These are phyloP conservation scores for Ophiostoma sp. DNA, from an alignment of 2,329 filamentous ascomycete genomes.

Conservation along the genomic window DNA sequence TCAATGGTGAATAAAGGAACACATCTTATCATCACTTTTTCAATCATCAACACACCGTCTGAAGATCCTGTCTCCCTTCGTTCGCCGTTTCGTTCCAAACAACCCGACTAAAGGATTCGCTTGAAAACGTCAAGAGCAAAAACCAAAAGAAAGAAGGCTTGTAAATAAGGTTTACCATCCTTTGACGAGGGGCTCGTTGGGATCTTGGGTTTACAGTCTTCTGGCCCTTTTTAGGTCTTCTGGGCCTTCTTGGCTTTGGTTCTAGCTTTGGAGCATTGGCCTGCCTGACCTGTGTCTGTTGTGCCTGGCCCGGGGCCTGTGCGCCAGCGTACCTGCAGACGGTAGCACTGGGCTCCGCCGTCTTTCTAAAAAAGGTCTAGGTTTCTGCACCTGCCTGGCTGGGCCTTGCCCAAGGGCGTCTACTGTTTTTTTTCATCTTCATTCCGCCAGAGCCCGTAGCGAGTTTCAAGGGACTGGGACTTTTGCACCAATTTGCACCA, in stretches of 20 bases:
- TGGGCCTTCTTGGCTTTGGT: not conserved
- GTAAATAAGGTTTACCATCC: not conserved
- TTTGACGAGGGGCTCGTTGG: not conserved
- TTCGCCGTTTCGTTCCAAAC: not conserved
- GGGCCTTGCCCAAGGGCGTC: conserved; percentile 37
- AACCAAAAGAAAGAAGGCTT: not conserved
- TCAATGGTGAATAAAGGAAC: not conserved
- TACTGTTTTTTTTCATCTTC: conserved; percentile 45
- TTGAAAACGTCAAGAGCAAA: not conserved
- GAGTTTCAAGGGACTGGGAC: conserved; percentile 52
- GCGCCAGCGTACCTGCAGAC: not conserved
- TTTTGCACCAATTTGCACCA: not conserved
- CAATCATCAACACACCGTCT: not conserved
- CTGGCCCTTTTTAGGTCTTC: not conserved
- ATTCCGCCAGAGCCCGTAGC: conserved; percentile 50
- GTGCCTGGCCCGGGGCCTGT: not conserved
- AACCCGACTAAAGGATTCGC: not conserved
- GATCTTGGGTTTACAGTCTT: not conserved
- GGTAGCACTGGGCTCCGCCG: not conserved
- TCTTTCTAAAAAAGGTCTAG: not conserved
- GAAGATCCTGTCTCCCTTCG: not conserved
- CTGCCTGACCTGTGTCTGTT: not conserved
- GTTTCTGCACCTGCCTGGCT: not conserved
- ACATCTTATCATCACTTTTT: not conserved
- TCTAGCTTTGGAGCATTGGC: not conserved